Conservation (phyloP, 257 asterid species). For the Mentha longifolia region DNA sequence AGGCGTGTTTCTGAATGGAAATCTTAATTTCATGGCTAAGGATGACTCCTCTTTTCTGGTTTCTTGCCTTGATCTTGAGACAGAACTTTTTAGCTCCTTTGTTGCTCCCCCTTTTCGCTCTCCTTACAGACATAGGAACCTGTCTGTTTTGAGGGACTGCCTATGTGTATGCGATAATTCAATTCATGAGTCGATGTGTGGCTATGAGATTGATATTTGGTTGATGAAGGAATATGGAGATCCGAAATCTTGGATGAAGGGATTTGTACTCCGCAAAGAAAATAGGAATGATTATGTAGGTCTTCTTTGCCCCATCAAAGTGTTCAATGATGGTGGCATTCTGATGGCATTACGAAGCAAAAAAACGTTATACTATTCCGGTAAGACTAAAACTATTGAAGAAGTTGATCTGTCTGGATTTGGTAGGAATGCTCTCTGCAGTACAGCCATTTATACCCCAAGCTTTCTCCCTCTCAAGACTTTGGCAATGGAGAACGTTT, state of each 20-base stretch:
- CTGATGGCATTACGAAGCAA: neutral
- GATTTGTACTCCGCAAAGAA: neutral
- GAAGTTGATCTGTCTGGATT: neutral
- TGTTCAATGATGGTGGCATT: neutral
- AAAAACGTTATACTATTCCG: neutral
- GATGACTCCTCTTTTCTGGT: neutral
- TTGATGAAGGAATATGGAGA: constrained; percentile 21
- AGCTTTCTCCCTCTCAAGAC: neutral
- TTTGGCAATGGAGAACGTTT: neutral
- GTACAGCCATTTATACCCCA: neutral
- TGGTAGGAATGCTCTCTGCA: neutral
- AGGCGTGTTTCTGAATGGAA: constrained; percentile 42
- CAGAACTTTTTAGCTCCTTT: neutral
- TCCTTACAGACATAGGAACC: neutral
- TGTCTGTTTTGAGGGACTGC: constrained; percentile 13
- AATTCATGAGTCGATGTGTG: too few species aligned
- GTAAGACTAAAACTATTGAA: neutral
- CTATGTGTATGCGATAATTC: neutral
- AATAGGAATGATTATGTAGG: too few species aligned
- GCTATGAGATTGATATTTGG: neutral
- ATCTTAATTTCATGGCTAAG: constrained; percentile 40
- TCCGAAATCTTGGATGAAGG: constrained; percentile 8
- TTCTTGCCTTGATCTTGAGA: constrained; percentile 29
- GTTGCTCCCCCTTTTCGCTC: constrained; percentile 6
- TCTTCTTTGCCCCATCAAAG: neutral